A percentile compares a stretch with the other conserved stretches of the same genome.
These are phyloP conservation scores for Apophysomyces variabilis DNA, from an alignment of 371 early-diverging fungal species.

Conservation along the genomic window DNA sequence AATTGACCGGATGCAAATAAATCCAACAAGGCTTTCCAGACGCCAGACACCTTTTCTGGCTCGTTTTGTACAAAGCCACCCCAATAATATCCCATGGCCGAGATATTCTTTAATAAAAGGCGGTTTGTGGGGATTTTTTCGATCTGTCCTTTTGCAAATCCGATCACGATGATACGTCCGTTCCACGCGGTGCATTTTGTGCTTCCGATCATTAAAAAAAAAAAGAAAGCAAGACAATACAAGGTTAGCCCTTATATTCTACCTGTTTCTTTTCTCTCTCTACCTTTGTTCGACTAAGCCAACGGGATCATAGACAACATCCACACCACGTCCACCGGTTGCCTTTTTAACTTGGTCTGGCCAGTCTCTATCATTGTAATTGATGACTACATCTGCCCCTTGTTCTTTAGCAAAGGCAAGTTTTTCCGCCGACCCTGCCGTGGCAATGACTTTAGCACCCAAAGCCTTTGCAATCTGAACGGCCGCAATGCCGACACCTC, in stretches of 20 bases:
- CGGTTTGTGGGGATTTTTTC: slow-evolving; percentile 85
- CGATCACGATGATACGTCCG: slow-evolving; percentile 84
- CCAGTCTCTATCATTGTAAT: slow-evolving; percentile 85
- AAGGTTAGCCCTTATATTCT: too few species aligned
- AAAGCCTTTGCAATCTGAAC: slow-evolving; percentile 73
- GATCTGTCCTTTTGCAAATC: slow-evolving; percentile 84
- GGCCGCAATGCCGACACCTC: slow-evolving; percentile 74
- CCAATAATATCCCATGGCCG: slow-evolving; percentile 70
- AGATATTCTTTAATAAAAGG: slow-evolving; percentile 82
- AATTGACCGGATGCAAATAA: slow-evolving; percentile 66
- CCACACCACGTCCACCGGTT: slow-evolving; percentile 72
- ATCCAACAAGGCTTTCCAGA: slow-evolving; percentile 76
- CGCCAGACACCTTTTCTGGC: slow-evolving; percentile 62
- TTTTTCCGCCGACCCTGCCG: slow-evolving; percentile 79
- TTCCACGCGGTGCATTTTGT: slow-evolving; percentile 85
- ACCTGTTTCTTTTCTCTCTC: neutral
- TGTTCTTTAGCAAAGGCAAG: slow-evolving; percentile 65
- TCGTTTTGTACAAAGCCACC: slow-evolving; percentile 77
- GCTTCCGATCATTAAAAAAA: slow-evolving; percentile 21
- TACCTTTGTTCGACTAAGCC: slow-evolving; percentile 73
- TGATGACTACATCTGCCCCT: slow-evolving; percentile 82
- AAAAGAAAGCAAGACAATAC: neutral
- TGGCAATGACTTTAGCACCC: slow-evolving; percentile 88
- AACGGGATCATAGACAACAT: slow-evolving; percentile 83
- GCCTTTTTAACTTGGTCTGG: slow-evolving; percentile 70